Base-by-base conservation (phyloP, 176 grass and related monocot genomes). In the Eleusine indica region DNA sequence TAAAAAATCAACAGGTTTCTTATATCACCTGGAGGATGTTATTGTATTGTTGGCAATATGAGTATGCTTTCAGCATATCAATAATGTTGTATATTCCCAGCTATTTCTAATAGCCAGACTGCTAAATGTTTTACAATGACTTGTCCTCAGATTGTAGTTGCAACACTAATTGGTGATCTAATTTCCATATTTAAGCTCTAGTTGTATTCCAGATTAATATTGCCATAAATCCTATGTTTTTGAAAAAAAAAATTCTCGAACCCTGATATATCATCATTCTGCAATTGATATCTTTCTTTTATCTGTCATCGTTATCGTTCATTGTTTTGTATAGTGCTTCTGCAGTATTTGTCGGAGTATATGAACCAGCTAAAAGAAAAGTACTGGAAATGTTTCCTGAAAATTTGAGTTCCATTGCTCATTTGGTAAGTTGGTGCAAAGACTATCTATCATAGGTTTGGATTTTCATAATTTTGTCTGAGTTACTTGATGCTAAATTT, bases 291-390 rank as follows among this genome's bases (percentile, higher is more conserved):
- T 11, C 4, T 58, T 66, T 48, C 6, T 30, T 58, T 8, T 77
- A 13, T 29, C 42, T 73, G 0, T 58, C 22, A 5, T 49, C 78
- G 37, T 16, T 17, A 6, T 66, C 14, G 35, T 61, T 22, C 28
- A 1, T 32, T 30, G 22, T 7, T 69, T 80, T 69, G 79, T 39
- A 66, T 85, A 98, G 96, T 73, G 93, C 93, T 62, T 98, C 96
- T 91, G 96, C 96, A 43, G 42, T 98, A 85, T 98, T 98, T 91
- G 87, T 98, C 6, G 96, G 96, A 66, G 87, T 95, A 88, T 98
- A 98, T 69, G 96, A 98, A 72, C 96, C 96, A 56, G 79, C 96
- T 66, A 95, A 98, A 86, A 82, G 83, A 82, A 98, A 93, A 63
- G 78, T 98, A 57, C 73, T 95, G 80, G 87, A 89, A 11, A 57